Percentiles rank a stretch among this genome's conserved stretches.
Evolutionary conservation across 305 asterid species (phyloP).

Genomic region (Fraxinus dipetala): DNA sequence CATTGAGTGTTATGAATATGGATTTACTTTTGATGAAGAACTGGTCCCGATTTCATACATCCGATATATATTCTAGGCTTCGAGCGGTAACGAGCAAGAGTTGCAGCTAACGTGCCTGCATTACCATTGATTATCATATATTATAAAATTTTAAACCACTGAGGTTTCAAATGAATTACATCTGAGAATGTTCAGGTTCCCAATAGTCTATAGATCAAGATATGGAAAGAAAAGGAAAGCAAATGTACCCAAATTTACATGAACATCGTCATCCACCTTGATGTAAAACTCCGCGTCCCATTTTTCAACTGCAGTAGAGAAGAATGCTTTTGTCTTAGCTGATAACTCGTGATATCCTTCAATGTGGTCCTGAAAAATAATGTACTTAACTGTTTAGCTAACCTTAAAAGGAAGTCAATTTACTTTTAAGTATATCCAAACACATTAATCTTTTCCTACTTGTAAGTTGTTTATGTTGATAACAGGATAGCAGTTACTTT

Average conservation of each 20-base stretch:
- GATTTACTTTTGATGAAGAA: conserved; percentile 58
- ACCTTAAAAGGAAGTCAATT: background rate
- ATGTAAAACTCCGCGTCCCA: conserved; percentile 84
- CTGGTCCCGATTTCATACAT: conserved; percentile 93
- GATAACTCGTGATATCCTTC: conserved; percentile 85
- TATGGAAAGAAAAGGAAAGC: background rate
- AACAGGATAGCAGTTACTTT: background rate
- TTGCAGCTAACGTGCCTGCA: conserved; percentile 71
- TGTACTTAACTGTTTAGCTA: background rate
- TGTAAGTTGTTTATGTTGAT: background rate
- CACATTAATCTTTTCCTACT: background rate
- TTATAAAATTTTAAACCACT: background rate
- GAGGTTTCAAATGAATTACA: background rate
- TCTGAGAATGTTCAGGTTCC: background rate
- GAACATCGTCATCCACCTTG: conserved; percentile 84
- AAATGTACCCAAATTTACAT: conserved; percentile 68
- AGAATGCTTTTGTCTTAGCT: conserved; percentile 75
- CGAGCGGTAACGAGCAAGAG: conserved; percentile 60
- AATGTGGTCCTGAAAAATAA: conserved; percentile 53
- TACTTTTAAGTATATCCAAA: background rate
- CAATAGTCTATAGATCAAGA: background rate
- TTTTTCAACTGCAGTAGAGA: conserved; percentile 53
- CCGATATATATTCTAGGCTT: conserved; percentile 71
- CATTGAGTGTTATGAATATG: background rate
- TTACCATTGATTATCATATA: background rate